Percentiles rank a stretch among this genome's conserved stretches.
These are phyloP conservation scores for Quercus engelmannii DNA, from an alignment of 306 rosid genomes.

Conservation along the genomic window DNA sequence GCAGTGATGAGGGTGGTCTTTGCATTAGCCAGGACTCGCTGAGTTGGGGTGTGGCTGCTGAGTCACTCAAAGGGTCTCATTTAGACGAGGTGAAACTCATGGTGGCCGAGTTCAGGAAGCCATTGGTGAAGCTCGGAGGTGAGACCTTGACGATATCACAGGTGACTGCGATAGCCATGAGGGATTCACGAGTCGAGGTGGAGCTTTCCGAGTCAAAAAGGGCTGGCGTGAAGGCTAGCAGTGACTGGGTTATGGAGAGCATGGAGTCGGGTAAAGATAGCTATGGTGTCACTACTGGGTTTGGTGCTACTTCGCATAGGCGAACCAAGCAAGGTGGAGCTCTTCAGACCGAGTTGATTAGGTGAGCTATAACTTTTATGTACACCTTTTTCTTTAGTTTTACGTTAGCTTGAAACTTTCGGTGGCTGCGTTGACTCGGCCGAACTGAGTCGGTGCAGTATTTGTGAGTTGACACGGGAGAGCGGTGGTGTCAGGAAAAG, in stretches of 20 bases:
- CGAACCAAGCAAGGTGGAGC: constrained; percentile 93
- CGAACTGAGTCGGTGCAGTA: too few species aligned
- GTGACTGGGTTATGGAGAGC: constrained; percentile 91
- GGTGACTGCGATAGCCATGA: constrained; percentile 70
- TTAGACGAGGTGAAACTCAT: constrained; percentile 86
- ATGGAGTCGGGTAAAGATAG: constrained; percentile 65
- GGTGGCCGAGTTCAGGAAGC: constrained; percentile 71
- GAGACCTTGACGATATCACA: constrained; percentile 64
- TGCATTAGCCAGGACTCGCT: constrained; percentile 55
- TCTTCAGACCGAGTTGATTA: constrained; percentile 75
- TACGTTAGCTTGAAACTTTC: too few species aligned
- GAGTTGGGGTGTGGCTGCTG: constrained; percentile 67
- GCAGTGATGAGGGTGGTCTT: constrained; percentile 1
- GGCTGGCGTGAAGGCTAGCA: constrained; percentile 82
- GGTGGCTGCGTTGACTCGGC: too few species aligned
- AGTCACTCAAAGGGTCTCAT: constrained; percentile 63
- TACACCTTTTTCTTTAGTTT: not conserved
- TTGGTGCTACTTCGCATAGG: constrained; percentile 87
- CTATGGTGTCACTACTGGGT: constrained; percentile 95
- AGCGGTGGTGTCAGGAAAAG: too few species aligned
- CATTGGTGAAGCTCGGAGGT: constrained; percentile 63
- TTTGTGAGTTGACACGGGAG: too few species aligned
- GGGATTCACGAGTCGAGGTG: constrained; percentile 41
- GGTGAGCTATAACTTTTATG: constrained; percentile 33
- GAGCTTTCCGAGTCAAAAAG: constrained; percentile 63